phyloP scores from a whole-genome alignment of 148 eudicot genomes.

The Pharnaceum exiguum region DNA sequence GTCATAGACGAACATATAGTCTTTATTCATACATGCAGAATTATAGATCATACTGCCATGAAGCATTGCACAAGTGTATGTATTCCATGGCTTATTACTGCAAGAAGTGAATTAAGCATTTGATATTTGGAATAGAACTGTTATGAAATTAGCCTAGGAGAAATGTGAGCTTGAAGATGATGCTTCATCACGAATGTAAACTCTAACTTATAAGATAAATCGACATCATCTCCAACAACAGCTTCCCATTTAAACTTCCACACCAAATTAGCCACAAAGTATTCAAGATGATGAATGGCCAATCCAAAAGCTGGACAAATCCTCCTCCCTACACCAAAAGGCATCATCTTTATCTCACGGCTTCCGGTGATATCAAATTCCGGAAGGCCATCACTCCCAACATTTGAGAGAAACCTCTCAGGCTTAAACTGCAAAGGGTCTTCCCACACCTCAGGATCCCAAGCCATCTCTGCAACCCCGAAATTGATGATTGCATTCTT shows the following conservation, averaged over 20 bases:
- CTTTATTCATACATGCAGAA: no score
- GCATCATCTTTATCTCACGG: constrained; percentile 70
- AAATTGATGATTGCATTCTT: constrained; percentile 41
- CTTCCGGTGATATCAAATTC: constrained; percentile 36
- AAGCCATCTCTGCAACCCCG: constrained; percentile 65
- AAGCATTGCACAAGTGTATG: no score
- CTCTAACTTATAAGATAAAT: constrained; percentile 44
- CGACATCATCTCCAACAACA: constrained; percentile 20
- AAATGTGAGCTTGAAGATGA: constrained; percentile 38
- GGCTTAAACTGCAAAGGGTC: neutral
- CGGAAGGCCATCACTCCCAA: constrained; percentile 12
- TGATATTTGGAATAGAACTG: no score
- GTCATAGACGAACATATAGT: no score
- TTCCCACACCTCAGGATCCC: constrained; percentile 4
- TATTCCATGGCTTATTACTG: no score
- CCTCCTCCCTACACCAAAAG: constrained; percentile 56
- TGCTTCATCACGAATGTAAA: constrained; percentile 50
- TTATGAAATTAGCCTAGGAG: no score
- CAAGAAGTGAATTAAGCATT: no score
- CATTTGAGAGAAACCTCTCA: neutral
- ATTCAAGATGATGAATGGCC: constrained; percentile 57
- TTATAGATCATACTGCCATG: no score
- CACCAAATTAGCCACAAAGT: constrained; percentile 50
- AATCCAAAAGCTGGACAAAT: constrained; percentile 37
- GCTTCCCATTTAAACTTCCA: constrained; percentile 45